Evolutionary conservation across 352 stramenopile species (phyloP), one percentile per base, ranked within the genome.

Genomic region (Blastocystis sp.): DNA sequence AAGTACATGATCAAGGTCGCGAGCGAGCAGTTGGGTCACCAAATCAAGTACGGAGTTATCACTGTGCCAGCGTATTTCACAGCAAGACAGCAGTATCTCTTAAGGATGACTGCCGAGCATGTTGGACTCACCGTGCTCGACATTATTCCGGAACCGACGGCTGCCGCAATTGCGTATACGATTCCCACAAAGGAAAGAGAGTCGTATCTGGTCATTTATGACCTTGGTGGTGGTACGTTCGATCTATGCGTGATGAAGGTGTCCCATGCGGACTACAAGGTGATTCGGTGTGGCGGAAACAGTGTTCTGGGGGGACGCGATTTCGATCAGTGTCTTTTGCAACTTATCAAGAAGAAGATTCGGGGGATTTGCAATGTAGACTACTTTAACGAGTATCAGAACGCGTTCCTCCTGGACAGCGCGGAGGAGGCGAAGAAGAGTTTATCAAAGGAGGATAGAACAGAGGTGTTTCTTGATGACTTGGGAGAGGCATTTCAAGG

Each of bases 171-270:
- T 19, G 45, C 45, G 16, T 55, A 55, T 16, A 6, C 9, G 45
- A 19, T 6, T 16, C 45, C 45, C 6, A n/a, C n/a, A n/a, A n/a
- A n/a, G n/a, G n/a, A n/a, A n/a, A n/a, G n/a, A n/a, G 16, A 55
- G 9, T 55, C 45, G 16, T 19, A 67, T 67, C 37, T 67, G 65
- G n/a, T 67, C 2, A 63, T 69, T 9, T 66, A 67, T 50, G 74
- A 85, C 66, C 26, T 66, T 3, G 74, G 74, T 70, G 74, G 74
- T 51, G 74, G 74, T 29, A 85, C 74, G 13, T 85, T 51, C 45
- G 74, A 85, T 41, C 26, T 85, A 2, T 39, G 50, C 10, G 10
- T 85, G 21, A 26, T 85, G 29, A 26, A 29, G 19, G 51, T 85
- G 37, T 19, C 45, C 9, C 9, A 19, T 16, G 45, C 9, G 9